Evolutionary conservation across 441 rosid species (phyloP).

Genomic region (Cnidoscolus chayamansa): DNA sequence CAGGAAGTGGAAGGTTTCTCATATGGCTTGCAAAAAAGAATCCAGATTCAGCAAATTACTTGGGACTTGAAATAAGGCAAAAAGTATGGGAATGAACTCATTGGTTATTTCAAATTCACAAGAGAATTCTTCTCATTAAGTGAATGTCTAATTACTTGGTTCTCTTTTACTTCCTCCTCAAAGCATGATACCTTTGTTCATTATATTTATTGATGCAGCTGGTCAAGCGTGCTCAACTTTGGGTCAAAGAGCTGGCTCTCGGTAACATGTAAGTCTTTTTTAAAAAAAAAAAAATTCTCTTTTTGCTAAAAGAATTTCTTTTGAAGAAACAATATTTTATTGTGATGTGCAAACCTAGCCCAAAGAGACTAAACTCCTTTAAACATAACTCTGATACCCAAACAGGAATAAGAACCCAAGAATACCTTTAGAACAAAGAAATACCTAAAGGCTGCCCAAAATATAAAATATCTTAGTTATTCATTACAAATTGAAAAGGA

Average conservation of each 20-base stretch:
- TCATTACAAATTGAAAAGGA: no score
- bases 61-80: slow-evolving; percentile 84
- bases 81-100: slow-evolving; percentile 54
- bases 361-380: no score
- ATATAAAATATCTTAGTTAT: no score
- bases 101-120: slow-evolving; percentile 30
- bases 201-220: slow-evolving; percentile 47
- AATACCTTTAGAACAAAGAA: no score
- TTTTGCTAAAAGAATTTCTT: no score
- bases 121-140: slow-evolving; percentile 23
- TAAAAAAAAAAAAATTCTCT: no score
- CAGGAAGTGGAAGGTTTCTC: slow-evolving; percentile 95
- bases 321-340: no score
- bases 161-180: slow-evolving; percentile 13
- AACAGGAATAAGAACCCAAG: no score
- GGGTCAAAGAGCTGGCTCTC: slow-evolving; percentile 75
- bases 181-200: slow-evolving; percentile 12
- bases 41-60: slow-evolving; percentile 51
- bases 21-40: slow-evolving; percentile 75
- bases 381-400: no score
- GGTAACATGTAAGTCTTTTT: slow-evolving; percentile 53
- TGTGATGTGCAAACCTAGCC: no score
- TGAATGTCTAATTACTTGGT: slow-evolving; percentile 25
- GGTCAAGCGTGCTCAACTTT: slow-evolving; percentile 69
- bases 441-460: no score